These are phyloP conservation scores for Helicocarpus griseus DNA, from an alignment of 2,329 filamentous ascomycete genomes.

Conservation along the genomic window DNA sequence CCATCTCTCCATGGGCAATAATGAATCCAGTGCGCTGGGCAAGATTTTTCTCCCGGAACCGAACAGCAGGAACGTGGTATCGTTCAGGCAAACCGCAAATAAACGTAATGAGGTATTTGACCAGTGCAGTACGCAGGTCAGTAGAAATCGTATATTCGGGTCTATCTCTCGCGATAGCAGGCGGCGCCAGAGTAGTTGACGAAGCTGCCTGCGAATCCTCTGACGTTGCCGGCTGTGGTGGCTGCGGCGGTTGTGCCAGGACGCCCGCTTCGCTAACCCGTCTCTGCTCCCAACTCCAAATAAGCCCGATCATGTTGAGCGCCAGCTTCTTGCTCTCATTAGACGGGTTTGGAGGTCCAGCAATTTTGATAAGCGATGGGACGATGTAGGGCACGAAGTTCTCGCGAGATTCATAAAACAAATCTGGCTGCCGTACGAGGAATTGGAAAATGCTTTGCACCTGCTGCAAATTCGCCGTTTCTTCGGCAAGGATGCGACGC, in stretches of 20 bases:
- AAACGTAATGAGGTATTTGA: constrained; percentile 93
- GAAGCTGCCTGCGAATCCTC: constrained; percentile 51
- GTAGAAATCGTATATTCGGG: constrained; percentile 60
- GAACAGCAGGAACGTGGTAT: constrained; percentile 64
- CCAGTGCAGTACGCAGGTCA: constrained; percentile 63
- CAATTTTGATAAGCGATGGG: constrained; percentile 78
- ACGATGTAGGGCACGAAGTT: constrained; percentile 87
- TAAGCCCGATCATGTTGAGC: constrained; percentile 78
- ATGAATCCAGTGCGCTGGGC: constrained; percentile 39
- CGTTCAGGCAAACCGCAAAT: constrained; percentile 84
- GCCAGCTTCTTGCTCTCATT: constrained; percentile 88
- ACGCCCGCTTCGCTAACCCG: constrained; percentile 47
- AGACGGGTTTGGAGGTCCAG: constrained; percentile 64
- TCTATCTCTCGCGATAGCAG: constrained; percentile 39
- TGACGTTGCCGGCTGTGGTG: constrained; percentile 50
- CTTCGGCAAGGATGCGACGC: constrained; percentile 81
- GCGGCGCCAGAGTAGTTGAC: constrained; percentile 39
- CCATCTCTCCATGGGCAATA: constrained; percentile 61
- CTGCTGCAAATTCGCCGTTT: constrained; percentile 89
- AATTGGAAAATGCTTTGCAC: constrained; percentile 98
- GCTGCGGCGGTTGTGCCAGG: no score
- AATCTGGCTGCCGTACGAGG: constrained; percentile 77
- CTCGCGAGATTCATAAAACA: constrained; percentile 92
- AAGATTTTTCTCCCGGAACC: constrained; percentile 47
- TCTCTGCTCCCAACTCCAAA: constrained; percentile 87